Conservation (phyloP, 108 stramenopile species). For the Stephanodiscus triporus region DNA sequence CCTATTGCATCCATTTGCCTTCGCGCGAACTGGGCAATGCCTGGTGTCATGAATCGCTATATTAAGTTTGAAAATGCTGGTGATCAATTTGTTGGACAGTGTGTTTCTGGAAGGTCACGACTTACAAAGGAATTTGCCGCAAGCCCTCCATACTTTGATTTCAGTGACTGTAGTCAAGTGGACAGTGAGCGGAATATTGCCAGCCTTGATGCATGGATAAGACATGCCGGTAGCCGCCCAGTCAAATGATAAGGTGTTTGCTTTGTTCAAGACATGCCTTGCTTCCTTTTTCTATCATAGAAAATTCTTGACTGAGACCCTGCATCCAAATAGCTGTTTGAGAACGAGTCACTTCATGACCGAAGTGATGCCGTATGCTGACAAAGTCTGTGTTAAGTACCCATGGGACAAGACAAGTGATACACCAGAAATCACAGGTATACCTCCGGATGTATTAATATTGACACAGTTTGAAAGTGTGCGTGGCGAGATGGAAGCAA, state of each 20-base stretch:
- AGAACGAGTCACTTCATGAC: not conserved
- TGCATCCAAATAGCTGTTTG: not conserved
- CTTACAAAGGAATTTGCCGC: conserved; percentile 12
- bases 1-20: conserved; percentile 22
- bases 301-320: not conserved
- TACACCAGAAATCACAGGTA: conserved; percentile 17
- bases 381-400: not conserved
- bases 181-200: not conserved
- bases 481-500: not conserved
- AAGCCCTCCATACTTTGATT: conserved; percentile 20
- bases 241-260: conserved; percentile 12
- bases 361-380: conserved; percentile 1
- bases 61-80: conserved; percentile 31
- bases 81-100: conserved; percentile 24
- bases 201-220: conserved; percentile 8
- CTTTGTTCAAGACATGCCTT: conserved; percentile 6
- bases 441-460: conserved; percentile 15
- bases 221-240: not conserved
- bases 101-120: conserved; percentile 15
- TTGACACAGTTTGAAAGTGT: not conserved
- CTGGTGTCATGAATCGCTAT: conserved; percentile 17
- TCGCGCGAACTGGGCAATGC: conserved; percentile 33
- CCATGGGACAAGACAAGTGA: conserved; percentile 21
- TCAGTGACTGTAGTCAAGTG: not conserved
- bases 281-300: too few species aligned